phyloP scores from a whole-genome alignment of 306 rosid genomes.

The Canavalia gladiata region DNA sequence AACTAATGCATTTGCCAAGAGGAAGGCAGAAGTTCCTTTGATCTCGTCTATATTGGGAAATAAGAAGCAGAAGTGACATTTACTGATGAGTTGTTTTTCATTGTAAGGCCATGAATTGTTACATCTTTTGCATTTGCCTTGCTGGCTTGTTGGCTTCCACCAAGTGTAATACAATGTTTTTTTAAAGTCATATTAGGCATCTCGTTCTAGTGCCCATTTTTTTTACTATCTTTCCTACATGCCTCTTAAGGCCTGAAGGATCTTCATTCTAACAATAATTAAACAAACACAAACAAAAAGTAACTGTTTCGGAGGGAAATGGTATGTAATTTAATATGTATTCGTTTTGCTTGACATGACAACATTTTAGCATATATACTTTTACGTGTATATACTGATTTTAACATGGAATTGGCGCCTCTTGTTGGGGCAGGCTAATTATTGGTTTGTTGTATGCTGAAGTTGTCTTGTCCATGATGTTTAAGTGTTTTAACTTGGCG shows the following conservation, averaged over 20 bases:
- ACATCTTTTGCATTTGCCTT: constrained; percentile 29
- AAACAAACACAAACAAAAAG: neutral
- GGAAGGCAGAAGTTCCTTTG: constrained; percentile 57
- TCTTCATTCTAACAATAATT: neutral
- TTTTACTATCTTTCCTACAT: neutral
- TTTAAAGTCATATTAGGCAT: neutral
- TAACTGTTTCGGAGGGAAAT: neutral
- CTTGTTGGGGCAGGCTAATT: neutral
- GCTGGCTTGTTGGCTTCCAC: constrained; percentile 36
- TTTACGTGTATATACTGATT: neutral
- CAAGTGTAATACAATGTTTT: constrained; percentile 13
- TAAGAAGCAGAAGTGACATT: constrained; percentile 61
- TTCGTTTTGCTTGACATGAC: neutral
- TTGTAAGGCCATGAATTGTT: neutral
- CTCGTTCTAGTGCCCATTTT: neutral
- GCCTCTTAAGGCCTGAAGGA: neutral
- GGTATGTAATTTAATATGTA: constrained; percentile 11
- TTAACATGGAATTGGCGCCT: neutral
- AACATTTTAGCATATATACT: neutral
- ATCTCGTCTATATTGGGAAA: constrained; percentile 46
- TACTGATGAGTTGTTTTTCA: neutral
- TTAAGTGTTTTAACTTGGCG: neutral
- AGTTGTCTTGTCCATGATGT: neutral
- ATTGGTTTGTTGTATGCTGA: neutral
- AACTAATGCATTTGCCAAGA: constrained; percentile 70